These are phyloP conservation scores for Paraurostyla sp. DNA, from an alignment of 73 alveolate genomes.

Conservation along the genomic window DNA sequence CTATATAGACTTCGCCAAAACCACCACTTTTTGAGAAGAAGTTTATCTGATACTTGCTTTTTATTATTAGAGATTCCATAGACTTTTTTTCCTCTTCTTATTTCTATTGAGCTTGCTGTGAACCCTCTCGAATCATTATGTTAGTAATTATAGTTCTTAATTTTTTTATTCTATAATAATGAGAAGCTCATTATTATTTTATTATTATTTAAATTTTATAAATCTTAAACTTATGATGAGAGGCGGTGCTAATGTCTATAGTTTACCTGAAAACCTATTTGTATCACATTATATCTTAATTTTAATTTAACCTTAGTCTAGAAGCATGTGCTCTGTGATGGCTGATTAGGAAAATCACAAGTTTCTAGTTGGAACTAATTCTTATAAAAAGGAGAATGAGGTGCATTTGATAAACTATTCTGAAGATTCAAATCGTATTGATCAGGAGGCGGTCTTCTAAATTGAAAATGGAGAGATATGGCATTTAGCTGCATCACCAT, in stretches of 20 bases:
- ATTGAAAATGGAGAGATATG: constrained; percentile 55
- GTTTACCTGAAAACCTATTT: constrained; percentile 63
- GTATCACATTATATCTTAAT: neutral
- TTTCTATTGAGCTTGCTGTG: neutral
- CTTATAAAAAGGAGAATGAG: constrained; percentile 38
- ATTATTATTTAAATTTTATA: no score
- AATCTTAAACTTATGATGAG: neutral
- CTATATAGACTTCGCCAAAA: constrained; percentile 48
- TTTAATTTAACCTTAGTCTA: neutral
- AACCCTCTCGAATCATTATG: no score
- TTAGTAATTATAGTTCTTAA: no score
- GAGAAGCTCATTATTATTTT: no score
- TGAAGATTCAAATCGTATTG: constrained; percentile 60
- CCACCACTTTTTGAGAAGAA: constrained; percentile 32
- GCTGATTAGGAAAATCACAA: constrained; percentile 59
- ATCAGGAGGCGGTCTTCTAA: constrained; percentile 39
- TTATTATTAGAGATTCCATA: neutral
- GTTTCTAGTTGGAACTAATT: constrained; percentile 62
- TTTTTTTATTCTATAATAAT: no score
- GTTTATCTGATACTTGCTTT: constrained; percentile 10
- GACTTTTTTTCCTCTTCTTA: no score
- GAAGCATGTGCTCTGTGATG: constrained; percentile 54
- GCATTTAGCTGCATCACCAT: constrained; percentile 59
- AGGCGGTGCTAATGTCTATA: constrained; percentile 52
- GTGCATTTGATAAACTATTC: constrained; percentile 47